A percentile compares a stretch with the other conserved stretches of the same genome.
Conservation (phyloP, 257 asterid genomes). For the Penstemon eatonii region DNA sequence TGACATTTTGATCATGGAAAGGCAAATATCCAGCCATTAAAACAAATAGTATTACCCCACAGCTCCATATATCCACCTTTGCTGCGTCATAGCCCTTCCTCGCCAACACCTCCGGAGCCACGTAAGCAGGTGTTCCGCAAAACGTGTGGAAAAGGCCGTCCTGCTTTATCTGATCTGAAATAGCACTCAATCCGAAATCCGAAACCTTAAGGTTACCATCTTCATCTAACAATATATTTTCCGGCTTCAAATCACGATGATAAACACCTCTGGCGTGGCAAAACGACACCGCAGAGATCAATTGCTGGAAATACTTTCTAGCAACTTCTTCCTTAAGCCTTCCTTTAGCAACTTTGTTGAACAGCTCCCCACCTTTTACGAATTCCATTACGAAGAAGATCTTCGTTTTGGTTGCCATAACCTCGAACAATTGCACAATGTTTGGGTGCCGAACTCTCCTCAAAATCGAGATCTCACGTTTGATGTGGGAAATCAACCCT, state of each 20-base stretch:
- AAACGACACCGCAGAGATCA: conserved; percentile 81
- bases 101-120: conserved; percentile 88
- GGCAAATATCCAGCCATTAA: conserved; percentile 93
- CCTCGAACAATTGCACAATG: conserved; percentile 86
- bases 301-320: conserved; percentile 75
- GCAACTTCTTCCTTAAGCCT: conserved; percentile 82
- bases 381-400: conserved; percentile 91
- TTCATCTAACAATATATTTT: conserved; percentile 76
- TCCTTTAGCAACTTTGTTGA: conserved; percentile 89
- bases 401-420: conserved; percentile 87
- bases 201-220: conserved; percentile 86
- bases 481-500: conserved; percentile 72
- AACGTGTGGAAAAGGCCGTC: conserved; percentile 90
- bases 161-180: conserved; percentile 87
- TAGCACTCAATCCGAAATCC: conserved; percentile 86
- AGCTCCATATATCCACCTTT: conserved; percentile 91
- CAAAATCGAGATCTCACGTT: conserved; percentile 91
- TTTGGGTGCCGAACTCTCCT: conserved; percentile 93
- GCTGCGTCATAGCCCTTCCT: conserved; percentile 92
- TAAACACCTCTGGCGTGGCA: conserved; percentile 96
- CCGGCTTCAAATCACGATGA: conserved; percentile 90
- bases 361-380: conserved; percentile 90
- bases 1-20: conserved; percentile 80
- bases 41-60: conserved; percentile 88
- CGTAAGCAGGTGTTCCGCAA: conserved; percentile 95